Base-by-base conservation (phyloP, 768 basidiomycete genomes). In the Boletus rubroflammeus region DNA sequence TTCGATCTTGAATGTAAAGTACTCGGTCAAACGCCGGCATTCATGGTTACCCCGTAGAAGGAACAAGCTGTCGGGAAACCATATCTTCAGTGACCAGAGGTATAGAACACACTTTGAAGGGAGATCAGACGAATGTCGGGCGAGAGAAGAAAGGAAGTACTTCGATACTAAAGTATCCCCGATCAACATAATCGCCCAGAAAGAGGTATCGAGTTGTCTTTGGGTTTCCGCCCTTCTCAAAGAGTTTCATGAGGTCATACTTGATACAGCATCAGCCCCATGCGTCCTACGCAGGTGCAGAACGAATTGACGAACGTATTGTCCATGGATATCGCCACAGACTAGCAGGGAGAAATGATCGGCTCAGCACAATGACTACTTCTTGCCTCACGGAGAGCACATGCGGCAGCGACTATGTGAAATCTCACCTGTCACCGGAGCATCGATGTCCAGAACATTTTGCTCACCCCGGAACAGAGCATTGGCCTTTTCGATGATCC, bases 211-310 rank as follows among this genome's bases (percentile, higher is more conserved):
- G 76, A 3, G 86, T 88, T 34, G 84, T 82, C 50, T 83, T 85
- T 2, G 86, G 86, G 70, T 82, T 87, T 4, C 86, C 86, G 21
- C 86, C 86, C 23, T 88, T 83, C 66, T 88, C 86, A 63, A 88
- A 87, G 26, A 88, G 78, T 67, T 88, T 88, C 86, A 88, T 88
- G 52, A 88, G 72, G 68, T 88, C 86, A 62, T 83, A 88, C 85
- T 87, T 57, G 23, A 63, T 48, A 55, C 36, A 35, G 26, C 21
- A 51, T 63, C 36, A 65, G 55, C 26, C 47, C 38, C 11, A 50
- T 41, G 36, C 14, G 26, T 32, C 23, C n/a, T 35, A 48, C 28
- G 45, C 32, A 53, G 19, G 42, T 3, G 21, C 6, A 31, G 43
- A 35, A 44, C 14, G n/a, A 19, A 56, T 31, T 26, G 17, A 76